These are phyloP conservation scores for Nothophaeocryptopus gaeumannii DNA, from an alignment of 2,329 filamentous ascomycete genomes.

Conservation along the genomic window DNA sequence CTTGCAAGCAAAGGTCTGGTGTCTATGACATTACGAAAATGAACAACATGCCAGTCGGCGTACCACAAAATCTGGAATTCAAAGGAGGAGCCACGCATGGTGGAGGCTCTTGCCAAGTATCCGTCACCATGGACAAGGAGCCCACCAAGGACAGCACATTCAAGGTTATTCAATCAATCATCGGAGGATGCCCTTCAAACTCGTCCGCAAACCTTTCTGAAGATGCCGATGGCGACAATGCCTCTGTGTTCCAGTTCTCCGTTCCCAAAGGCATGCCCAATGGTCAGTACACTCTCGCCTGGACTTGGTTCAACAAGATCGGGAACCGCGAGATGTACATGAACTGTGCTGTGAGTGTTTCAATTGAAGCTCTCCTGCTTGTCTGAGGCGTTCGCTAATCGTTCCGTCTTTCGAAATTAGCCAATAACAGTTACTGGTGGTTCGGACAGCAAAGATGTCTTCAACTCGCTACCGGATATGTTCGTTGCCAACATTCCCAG, in stretches of 20 bases:
- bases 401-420: no score
- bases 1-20: slow-evolving; percentile 66
- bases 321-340: slow-evolving; percentile 96
- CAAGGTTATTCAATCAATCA: slow-evolving; percentile 85
- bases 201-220: no score
- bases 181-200: slow-evolving; percentile 81
- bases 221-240: slow-evolving; percentile 30
- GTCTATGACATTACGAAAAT: slow-evolving; percentile 47
- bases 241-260: slow-evolving; percentile 62
- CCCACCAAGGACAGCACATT: slow-evolving; percentile 68
- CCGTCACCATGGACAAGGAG: slow-evolving; percentile 72
- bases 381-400: no score
- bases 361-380: no score
- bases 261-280: slow-evolving; percentile 71
- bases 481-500: slow-evolving; percentile 61
- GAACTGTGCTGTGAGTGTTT: slow-evolving; percentile 66
- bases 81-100: slow-evolving; percentile 74
- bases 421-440: slow-evolving; percentile 61
- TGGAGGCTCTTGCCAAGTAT: slow-evolving; percentile 86
- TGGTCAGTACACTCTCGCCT: slow-evolving; percentile 76
- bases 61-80: slow-evolving; percentile 62
- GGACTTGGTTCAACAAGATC: slow-evolving; percentile 91
- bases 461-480: slow-evolving; percentile 65
- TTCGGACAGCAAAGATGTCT: slow-evolving; percentile 45
- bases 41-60: slow-evolving; percentile 65